Percentiles rank a stretch among this genome's conserved stretches.
These are phyloP conservation scores for Kurtzmaniella fragi DNA, from an alignment of 805 yeast genomes.

Conservation along the genomic window DNA sequence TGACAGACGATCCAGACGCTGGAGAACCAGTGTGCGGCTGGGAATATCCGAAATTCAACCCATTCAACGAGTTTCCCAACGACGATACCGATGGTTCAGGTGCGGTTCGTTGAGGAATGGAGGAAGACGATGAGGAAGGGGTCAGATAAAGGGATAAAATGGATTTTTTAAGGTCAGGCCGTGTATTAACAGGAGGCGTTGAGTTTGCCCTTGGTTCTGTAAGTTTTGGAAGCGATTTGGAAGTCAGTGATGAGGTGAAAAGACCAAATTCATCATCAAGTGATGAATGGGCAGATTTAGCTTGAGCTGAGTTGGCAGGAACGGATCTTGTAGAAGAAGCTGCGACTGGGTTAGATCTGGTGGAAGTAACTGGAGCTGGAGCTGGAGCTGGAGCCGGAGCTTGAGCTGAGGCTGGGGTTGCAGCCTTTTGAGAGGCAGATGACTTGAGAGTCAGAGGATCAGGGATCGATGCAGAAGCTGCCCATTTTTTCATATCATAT, in stretches of 20 bases:
- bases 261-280: conserved; percentile 41
- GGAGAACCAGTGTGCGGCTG: conserved; percentile 5
- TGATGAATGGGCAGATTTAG: conserved; percentile 8
- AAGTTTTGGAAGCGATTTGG: conserved; percentile 5
- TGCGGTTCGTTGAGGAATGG: conserved; percentile 17
- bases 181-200: conserved; percentile 29
- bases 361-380: no score
- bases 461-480: conserved; percentile 48
- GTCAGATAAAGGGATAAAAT: conserved; percentile 81
- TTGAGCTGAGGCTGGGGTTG: conserved; percentile 4
- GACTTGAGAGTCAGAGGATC: conserved; percentile 49
- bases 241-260: conserved; percentile 26
- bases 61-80: conserved; percentile 19
- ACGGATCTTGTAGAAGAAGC: not conserved
- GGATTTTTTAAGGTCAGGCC: conserved; percentile 89
- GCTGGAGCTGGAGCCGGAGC: conserved; percentile 3
- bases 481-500: conserved; percentile 90
- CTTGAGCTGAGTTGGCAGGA: not conserved
- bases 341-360: not conserved
- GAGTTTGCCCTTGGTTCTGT: conserved; percentile 10
- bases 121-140: conserved; percentile 45
- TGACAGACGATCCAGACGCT: conserved; percentile 4
- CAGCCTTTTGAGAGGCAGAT: not conserved
- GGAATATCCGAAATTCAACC: conserved; percentile 7
- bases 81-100: conserved; percentile 7